These are phyloP conservation scores for Begonia peltatifolia DNA, from an alignment of 306 rosid species.

Conservation along the genomic window DNA sequence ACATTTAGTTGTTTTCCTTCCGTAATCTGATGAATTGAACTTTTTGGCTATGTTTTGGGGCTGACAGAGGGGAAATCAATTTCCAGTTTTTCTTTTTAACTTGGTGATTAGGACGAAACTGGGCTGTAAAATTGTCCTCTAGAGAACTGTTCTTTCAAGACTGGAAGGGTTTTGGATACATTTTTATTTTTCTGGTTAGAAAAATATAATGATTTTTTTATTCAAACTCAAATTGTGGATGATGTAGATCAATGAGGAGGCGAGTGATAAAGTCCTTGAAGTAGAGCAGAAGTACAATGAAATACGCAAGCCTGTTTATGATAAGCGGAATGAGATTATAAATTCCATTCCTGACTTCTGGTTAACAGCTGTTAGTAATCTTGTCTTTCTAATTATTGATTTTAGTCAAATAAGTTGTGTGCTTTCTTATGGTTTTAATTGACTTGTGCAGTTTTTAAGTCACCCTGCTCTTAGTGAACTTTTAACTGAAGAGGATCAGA, in stretches of 20 bases:
- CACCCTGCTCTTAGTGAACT: conserved; percentile 68
- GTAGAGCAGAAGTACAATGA: conserved; percentile 86
- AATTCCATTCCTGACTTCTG: conserved; percentile 88
- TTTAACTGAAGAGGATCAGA: conserved; percentile 73
- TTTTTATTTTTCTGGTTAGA: too few species aligned
- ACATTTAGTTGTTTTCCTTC: too few species aligned
- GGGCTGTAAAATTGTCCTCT: too few species aligned
- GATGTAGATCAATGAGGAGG: conserved; percentile 79
- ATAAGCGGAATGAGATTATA: conserved; percentile 59
- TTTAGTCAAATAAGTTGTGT: neutral
- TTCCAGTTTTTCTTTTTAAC: too few species aligned
- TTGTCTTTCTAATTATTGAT: neutral
- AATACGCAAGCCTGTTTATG: conserved; percentile 66
- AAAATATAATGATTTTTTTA: too few species aligned
- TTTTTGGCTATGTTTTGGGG: too few species aligned
- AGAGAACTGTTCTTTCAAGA: too few species aligned
- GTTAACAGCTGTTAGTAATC: conserved; percentile 68
- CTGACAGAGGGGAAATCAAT: too few species aligned
- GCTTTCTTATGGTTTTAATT: neutral
- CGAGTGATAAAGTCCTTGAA: conserved; percentile 77
- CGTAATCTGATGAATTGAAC: too few species aligned
- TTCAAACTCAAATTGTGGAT: neutral
- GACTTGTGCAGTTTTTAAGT: conserved; percentile 45
- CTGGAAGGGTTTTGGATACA: too few species aligned
- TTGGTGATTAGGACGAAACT: too few species aligned